phyloP scores from a whole-genome alignment of 495 filamentous ascomycete species.

The Trichocladium uniseriatum region DNA sequence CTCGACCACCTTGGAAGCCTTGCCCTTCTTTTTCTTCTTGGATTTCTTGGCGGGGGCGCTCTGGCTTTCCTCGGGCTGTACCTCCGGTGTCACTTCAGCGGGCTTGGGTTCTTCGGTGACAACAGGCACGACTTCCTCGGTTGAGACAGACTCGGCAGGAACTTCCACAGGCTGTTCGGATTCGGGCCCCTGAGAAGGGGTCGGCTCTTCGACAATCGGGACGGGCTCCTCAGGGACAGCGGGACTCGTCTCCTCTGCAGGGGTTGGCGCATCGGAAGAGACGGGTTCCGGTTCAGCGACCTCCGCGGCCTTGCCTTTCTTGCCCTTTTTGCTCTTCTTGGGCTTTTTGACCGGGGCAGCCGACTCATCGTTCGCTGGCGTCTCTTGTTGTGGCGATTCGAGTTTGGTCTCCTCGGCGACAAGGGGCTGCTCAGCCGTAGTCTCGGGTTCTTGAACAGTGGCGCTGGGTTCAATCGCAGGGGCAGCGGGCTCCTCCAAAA shows the following conservation, averaged over 20 bases:
- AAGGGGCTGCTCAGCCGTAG: not conserved
- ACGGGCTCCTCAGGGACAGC: not conserved
- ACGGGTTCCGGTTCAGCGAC: not conserved
- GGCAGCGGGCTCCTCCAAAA: not conserved
- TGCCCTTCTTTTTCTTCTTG: slow-evolving; percentile 18
- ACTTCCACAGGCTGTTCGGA: not conserved
- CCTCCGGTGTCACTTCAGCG: not conserved
- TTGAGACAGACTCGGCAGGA: not conserved
- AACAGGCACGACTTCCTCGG: not conserved
- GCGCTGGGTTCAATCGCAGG: not conserved
- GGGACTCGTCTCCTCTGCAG: not conserved
- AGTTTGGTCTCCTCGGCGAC: not conserved
- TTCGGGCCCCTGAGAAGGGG: not conserved
- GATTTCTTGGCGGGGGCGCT: slow-evolving; percentile 9
- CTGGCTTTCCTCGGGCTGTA: not conserved
- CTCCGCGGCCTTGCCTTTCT: slow-evolving; percentile 1
- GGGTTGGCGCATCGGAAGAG: not conserved
- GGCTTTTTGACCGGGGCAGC: slow-evolving; percentile 12
- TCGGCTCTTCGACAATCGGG: not conserved
- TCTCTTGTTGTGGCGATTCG: slow-evolving; percentile 6
- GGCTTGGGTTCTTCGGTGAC: not conserved
- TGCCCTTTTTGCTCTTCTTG: slow-evolving; percentile 22
- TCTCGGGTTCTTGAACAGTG: not conserved
- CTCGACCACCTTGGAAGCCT: slow-evolving; percentile 4
- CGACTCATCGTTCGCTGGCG: not conserved